Evolutionary conservation across 495 filamentous ascomycete genomes (phyloP), one percentile per base, ranked within the genome.

Genomic region (Oidiodendron maius): DNA sequence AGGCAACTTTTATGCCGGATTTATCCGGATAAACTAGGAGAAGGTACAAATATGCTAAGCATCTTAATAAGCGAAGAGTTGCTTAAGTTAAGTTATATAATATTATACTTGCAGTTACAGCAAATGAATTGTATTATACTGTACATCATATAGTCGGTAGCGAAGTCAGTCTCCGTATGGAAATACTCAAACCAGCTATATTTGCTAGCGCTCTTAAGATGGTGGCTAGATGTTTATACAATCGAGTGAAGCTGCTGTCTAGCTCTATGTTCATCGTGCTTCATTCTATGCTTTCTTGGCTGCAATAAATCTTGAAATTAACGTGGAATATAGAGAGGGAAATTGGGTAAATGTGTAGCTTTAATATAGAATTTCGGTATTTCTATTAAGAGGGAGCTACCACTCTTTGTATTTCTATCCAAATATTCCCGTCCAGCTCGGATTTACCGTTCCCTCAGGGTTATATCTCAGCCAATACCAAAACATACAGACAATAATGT

Each of bases 81-180:
- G 18, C 18, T 40, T 40, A 40, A n/a, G n/a, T n/a, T n/a, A n/a
- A n/a, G n/a, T n/a, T n/a, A n/a, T n/a, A n/a, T n/a, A n/a, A n/a
- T n/a, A n/a, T n/a, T n/a, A n/a, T n/a, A n/a, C n/a, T n/a, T n/a
- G n/a, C 15, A 40, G 18, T 40, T 40, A 40, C 37, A 40, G n/a
- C 17, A 40, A 40, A 40, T 40, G 9, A 40, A 40, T 40, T 16
- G 37, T 40, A 40, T 40, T 40, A 40, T 40, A 40, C 17, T 40
- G 37, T 21, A 40, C 17, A 40, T 40, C 17, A 40, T 21, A 40
- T 40, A 40, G 28, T 32, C 28, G 28, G 8, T 32, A 32, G 28
- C 28, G 28, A 32, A 32, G n/a, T 32, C 28, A n/a, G 28, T 32
- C n/a, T 32, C 28, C 28, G 28, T n/a, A 8, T 32, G 8, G 28